These are phyloP conservation scores for Colletotrichum eleusines DNA, from an alignment of 2,329 filamentous ascomycete genomes.

Conservation along the genomic window DNA sequence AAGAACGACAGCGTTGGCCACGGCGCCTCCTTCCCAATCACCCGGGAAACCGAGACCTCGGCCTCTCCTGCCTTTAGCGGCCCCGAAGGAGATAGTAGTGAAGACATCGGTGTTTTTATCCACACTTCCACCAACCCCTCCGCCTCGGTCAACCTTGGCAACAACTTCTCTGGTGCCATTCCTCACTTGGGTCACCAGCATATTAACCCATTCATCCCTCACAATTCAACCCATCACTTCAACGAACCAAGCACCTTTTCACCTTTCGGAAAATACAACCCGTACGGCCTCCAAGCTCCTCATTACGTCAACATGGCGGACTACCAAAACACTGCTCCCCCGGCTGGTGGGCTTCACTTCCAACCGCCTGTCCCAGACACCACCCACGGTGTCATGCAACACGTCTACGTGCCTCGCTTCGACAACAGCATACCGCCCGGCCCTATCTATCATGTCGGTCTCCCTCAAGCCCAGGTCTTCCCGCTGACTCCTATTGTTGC, in stretches of 20 bases:
- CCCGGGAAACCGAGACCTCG: conserved; percentile 21
- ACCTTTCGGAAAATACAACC: conserved; percentile 36
- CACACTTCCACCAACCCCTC: conserved; percentile 36
- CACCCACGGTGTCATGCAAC: conserved; percentile 65
- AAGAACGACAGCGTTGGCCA: conserved; percentile 1
- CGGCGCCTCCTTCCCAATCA: conserved; percentile 19
- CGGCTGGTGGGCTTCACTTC: conserved; percentile 62
- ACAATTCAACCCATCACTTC: conserved; percentile 36
- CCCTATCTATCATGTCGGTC: conserved; percentile 50
- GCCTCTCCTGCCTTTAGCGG: conserved; percentile 23
- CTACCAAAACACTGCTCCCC: conserved; percentile 59
- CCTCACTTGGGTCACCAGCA: conserved; percentile 33
- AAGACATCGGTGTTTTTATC: conserved; percentile 24
- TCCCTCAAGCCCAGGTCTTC: conserved; percentile 48
- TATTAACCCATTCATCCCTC: conserved; percentile 38
- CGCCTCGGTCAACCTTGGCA: conserved; percentile 29
- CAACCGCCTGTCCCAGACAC: conserved; percentile 71
- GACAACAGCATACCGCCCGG: conserved; percentile 52
- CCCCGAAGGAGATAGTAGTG: conserved; percentile 6
- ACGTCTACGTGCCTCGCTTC: conserved; percentile 67
- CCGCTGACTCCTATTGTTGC: conserved; percentile 34
- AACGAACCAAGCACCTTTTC: conserved; percentile 29
- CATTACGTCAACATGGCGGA: conserved; percentile 51
- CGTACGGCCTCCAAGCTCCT: conserved; percentile 39
- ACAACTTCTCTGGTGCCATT: conserved; percentile 13